These are phyloP conservation scores for Magnaporthiopsis incrustans DNA, from an alignment of 2,329 filamentous ascomycete genomes.

Conservation along the genomic window DNA sequence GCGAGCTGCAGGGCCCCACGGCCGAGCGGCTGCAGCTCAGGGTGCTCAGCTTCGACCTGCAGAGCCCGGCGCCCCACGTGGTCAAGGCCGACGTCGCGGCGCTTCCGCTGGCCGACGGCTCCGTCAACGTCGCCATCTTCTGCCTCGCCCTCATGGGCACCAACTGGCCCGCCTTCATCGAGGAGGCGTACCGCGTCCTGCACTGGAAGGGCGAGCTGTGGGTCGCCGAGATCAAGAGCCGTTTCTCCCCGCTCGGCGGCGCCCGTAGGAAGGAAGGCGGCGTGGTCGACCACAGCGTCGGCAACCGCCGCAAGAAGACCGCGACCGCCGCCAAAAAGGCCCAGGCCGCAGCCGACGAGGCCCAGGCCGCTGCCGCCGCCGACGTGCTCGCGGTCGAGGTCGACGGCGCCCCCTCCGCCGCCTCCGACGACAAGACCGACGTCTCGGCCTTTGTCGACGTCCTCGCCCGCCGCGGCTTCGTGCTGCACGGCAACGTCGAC, in stretches of 20 bases:
- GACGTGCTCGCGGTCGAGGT: constrained; percentile 60
- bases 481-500: constrained; percentile 73
- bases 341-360: constrained; percentile 39
- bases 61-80: constrained; percentile 66
- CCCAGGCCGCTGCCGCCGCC: constrained; percentile 26
- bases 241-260: constrained; percentile 53
- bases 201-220: constrained; percentile 94
- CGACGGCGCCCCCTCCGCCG: constrained; percentile 50
- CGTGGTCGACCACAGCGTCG: constrained; percentile 62
- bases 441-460: constrained; percentile 82
- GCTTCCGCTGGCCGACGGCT: constrained; percentile 66
- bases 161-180: constrained; percentile 94
- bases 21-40: constrained; percentile 61
- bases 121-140: constrained; percentile 83
- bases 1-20: constrained; percentile 51
- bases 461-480: constrained; percentile 70
- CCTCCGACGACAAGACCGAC: constrained; percentile 63
- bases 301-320: constrained; percentile 50
- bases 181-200: constrained; percentile 87
- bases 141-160: constrained; percentile 98
- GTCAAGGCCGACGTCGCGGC: constrained; percentile 84
- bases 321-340: constrained; percentile 34
- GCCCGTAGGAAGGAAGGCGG: constrained; percentile 23
- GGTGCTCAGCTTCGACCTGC: constrained; percentile 80
- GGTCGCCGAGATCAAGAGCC: constrained; percentile 93